Conservation (phyloP, 768 basidiomycete genomes). For the Macrolepiota albuminosa region DNA sequence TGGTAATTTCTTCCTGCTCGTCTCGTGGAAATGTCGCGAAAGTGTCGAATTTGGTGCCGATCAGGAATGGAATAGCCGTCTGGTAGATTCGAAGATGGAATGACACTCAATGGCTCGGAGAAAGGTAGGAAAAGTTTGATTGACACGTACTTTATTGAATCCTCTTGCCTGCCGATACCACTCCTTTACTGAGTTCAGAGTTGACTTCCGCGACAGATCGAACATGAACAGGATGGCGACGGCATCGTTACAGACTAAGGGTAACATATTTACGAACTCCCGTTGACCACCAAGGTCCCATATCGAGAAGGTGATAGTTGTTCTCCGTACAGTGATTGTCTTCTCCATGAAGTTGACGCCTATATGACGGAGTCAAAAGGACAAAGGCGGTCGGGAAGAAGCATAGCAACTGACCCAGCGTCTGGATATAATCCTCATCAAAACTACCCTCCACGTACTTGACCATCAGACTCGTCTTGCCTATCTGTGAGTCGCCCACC, state of each 20-base stretch:
- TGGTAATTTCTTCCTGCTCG: conserved; percentile 99
- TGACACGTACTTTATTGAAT: conserved; percentile 87
- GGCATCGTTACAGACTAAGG: conserved; percentile 98
- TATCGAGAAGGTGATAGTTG: conserved; percentile 98
- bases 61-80: conserved; percentile 98
- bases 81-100: conserved; percentile 25
- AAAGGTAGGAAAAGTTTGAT: not conserved
- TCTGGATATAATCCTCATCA: conserved; percentile 99
- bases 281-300: conserved; percentile 98
- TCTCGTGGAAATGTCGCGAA: conserved; percentile 95
- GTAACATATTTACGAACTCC: conserved; percentile 99
- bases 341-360: conserved; percentile 99
- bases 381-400: not conserved
- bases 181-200: conserved; percentile 97
- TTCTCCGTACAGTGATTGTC: conserved; percentile 96
- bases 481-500: conserved; percentile 99
- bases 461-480: conserved; percentile 99
- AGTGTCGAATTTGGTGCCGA: conserved; percentile 98
- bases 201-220: conserved; percentile 95
- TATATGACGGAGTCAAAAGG: conserved; percentile 15
- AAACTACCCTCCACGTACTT: conserved; percentile 99
- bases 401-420: conserved; percentile 65
- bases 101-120: not conserved
- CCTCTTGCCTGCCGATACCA: conserved; percentile 99
- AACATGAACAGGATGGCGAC: conserved; percentile 99